Evolutionary conservation across 805 yeast species (phyloP).

Genomic region (Metschnikowia gelsemii): DNA sequence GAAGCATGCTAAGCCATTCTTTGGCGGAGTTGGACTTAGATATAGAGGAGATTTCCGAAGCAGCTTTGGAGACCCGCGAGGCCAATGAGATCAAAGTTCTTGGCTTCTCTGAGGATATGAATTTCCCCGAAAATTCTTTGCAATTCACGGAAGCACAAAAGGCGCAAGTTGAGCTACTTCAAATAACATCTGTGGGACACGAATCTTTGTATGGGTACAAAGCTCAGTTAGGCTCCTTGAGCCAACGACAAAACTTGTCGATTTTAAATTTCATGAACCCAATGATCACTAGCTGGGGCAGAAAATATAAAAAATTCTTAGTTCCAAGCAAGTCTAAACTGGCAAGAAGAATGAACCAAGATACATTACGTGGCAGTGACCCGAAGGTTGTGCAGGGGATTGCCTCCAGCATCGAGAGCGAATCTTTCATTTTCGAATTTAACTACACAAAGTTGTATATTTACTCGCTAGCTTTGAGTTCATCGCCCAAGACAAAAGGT

Average conservation of each 20-base stretch:
- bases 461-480: constrained; percentile 74
- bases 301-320: constrained; percentile 56
- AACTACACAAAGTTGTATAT: constrained; percentile 82
- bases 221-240: constrained; percentile 50
- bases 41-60: constrained; percentile 40
- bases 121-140: constrained; percentile 27
- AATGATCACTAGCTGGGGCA: constrained; percentile 74
- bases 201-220: constrained; percentile 75
- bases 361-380: constrained; percentile 28
- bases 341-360: constrained; percentile 30
- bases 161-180: constrained; percentile 77
- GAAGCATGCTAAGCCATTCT: constrained; percentile 75
- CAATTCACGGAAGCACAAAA: constrained; percentile 61
- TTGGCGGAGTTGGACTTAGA: constrained; percentile 64
- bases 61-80: constrained; percentile 29
- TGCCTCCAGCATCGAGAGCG: constrained; percentile 53
- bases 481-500: constrained; percentile 26
- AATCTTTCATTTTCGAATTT: constrained; percentile 76
- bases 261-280: constrained; percentile 74
- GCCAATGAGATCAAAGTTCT: constrained; percentile 30
- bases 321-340: constrained; percentile 46
- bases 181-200: constrained; percentile 78
- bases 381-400: constrained; percentile 41
- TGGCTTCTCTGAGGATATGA: constrained; percentile 24
- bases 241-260: constrained; percentile 66